Evolutionary conservation across 2,329 filamentous ascomycete genomes (phyloP).

Genomic region (Fusarium sp.): DNA sequence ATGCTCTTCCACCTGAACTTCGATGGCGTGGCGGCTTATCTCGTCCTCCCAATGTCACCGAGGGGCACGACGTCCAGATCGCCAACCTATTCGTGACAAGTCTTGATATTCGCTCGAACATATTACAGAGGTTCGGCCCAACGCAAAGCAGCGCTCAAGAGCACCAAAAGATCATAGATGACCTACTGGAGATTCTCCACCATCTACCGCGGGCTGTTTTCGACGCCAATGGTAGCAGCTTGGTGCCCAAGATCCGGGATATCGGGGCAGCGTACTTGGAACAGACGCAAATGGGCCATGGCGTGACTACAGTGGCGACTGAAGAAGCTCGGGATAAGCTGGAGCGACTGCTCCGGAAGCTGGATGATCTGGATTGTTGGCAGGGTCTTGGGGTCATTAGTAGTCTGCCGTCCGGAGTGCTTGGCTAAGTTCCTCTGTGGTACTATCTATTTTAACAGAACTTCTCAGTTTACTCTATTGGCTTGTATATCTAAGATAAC

Average conservation of each 20-base stretch:
- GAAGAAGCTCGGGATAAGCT: slow-evolving; percentile 40
- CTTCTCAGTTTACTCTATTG: too few species aligned
- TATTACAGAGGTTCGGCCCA: slow-evolving; percentile 49
- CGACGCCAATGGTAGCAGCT: slow-evolving; percentile 49
- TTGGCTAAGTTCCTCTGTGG: too few species aligned
- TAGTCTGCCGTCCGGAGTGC: slow-evolving; percentile 4
- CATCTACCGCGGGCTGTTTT: slow-evolving; percentile 50
- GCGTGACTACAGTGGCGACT: slow-evolving; percentile 9
- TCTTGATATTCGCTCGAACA: slow-evolving; percentile 51
- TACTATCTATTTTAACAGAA: too few species aligned
- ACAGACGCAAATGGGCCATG: slow-evolving; percentile 36
- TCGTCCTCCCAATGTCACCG: slow-evolving; percentile 44
- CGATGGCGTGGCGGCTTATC: slow-evolving; percentile 53
- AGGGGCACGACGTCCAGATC: slow-evolving; percentile 52
- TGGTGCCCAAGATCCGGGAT: slow-evolving; percentile 53
- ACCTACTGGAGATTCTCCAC: slow-evolving; percentile 51
- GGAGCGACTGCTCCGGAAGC: slow-evolving; percentile 45
- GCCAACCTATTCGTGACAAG: slow-evolving; percentile 53
- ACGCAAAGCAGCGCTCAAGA: slow-evolving; percentile 30
- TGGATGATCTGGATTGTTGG: slow-evolving; percentile 50
- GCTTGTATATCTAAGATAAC: too few species aligned
- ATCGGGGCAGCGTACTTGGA: slow-evolving; percentile 52
- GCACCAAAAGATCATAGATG: slow-evolving; percentile 50
- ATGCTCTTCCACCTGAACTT: slow-evolving; percentile 49
- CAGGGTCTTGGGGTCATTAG: slow-evolving; percentile 37